A percentile compares a stretch with the other conserved stretches of the same genome.
These are phyloP conservation scores for Tricholoma terreum DNA, from an alignment of 768 basidiomycete species.

Conservation along the genomic window DNA sequence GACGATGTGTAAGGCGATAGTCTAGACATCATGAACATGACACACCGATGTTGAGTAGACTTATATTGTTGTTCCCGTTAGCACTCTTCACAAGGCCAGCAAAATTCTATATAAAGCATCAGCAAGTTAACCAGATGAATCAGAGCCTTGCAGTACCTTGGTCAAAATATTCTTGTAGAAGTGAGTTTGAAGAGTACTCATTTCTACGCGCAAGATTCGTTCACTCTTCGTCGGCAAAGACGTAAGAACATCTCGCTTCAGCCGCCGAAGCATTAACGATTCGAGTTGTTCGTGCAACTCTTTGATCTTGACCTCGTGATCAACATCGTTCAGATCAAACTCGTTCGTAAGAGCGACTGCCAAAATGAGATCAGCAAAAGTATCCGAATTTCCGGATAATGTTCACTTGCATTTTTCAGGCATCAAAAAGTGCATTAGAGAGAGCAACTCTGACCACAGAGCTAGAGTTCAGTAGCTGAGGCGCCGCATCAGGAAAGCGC, in stretches of 20 bases:
- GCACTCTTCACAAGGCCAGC: slow-evolving; percentile 87
- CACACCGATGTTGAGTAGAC: slow-evolving; percentile 89
- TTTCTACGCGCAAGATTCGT: slow-evolving; percentile 94
- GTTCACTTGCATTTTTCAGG: slow-evolving; percentile 84
- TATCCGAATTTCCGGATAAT: neutral
- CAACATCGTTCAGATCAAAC: slow-evolving; percentile 90
- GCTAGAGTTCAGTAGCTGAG: slow-evolving; percentile 3
- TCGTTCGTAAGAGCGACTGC: slow-evolving; percentile 90
- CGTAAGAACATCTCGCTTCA: slow-evolving; percentile 96
- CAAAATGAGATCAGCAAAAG: slow-evolving; percentile 4
- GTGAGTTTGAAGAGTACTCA: slow-evolving; percentile 94
- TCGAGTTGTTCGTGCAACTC: slow-evolving; percentile 92
- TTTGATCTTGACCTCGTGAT: slow-evolving; percentile 94
- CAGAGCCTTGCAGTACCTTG: slow-evolving; percentile 48
- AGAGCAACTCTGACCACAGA: slow-evolving; percentile 69
- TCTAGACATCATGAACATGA: slow-evolving; percentile 7
- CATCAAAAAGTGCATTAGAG: slow-evolving; percentile 99
- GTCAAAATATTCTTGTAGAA: slow-evolving; percentile 99
- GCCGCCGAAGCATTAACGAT: slow-evolving; percentile 87
- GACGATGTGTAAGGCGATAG: neutral
- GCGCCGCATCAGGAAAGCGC: slow-evolving; percentile 6
- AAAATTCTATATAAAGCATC: slow-evolving; percentile 65
- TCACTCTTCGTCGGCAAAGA: slow-evolving; percentile 97
- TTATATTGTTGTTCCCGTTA: slow-evolving; percentile 87
- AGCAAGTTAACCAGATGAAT: slow-evolving; percentile 1